Evolutionary conservation across 805 yeast genomes (phyloP), one percentile per base, ranked within the genome.

Genomic region (Citeromyces nyonsensis): DNA sequence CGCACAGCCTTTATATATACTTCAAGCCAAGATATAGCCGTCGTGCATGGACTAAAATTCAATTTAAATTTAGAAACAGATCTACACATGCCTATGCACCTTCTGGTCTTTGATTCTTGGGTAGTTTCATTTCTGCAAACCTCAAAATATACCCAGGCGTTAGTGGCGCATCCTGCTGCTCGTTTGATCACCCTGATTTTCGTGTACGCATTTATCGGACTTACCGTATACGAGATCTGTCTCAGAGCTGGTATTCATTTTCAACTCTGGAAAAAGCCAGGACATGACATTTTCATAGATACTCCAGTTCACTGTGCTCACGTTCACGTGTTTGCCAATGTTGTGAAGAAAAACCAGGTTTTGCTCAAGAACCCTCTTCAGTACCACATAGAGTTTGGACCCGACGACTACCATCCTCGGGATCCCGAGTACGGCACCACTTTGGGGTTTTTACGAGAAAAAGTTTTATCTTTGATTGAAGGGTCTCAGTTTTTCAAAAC

Each of bases 231-330:
- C 36, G 56, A 52, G 34, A 8, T 35, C 1, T 24, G 44, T 4
- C 29, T 45, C 8, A 31, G 47, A 33, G 18, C 31, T 1, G 55
- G 56, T 4, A 44, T 49, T 15, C 28, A 36, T 4, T 32, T 45
- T 1, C 37, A 39, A 6, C 20, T 20, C 6, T 52, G 57, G 56
- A 41, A 46, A 3, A 38, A 38, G 11, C 55, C 56, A 20, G 56
- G 51, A 2, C 42, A 69, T 40, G 79, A 75, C 34, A 67, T 71
- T 15, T 78, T 78, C 47, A 61, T 64, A n/a, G 80, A 78, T 29
- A 66, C 70, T 15, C 91, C 88, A 0, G 73, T 75, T 6, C 88
- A 78, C 48, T 79, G 85, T 52, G 85, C 91, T 1, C 84, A 79
- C 49, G 59, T 78, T 1, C 71, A 71, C 38, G 66, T 73, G 5